Evolutionary conservation across 1,284 basidiomycete genomes (phyloP).

Genomic region (Ustilago loliicola): DNA sequence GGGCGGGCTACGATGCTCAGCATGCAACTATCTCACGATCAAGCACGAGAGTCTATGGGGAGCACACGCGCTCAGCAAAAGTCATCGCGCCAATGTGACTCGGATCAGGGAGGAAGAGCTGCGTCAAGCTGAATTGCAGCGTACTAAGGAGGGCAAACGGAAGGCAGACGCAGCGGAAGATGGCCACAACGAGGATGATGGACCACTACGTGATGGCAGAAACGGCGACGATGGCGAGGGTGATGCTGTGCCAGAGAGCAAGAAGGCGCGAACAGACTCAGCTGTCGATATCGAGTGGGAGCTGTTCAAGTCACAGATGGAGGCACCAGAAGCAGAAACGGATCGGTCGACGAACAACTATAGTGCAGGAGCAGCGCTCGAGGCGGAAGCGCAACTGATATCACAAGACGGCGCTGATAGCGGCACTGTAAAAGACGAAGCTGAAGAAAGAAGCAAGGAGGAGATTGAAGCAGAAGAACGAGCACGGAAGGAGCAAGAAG

Average conservation of each 20-base stretch:
- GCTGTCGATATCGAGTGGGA: constrained; percentile 60
- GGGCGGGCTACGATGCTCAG: constrained; percentile 52
- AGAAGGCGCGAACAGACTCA: constrained; percentile 23
- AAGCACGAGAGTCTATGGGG: constrained; percentile 63
- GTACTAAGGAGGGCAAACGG: constrained; percentile 48
- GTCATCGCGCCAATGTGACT: constrained; percentile 43
- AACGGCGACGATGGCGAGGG: not conserved
- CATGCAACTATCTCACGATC: constrained; percentile 55
- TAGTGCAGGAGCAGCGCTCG: constrained; percentile 47
- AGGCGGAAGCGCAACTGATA: constrained; percentile 55
- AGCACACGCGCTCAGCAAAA: constrained; percentile 53
- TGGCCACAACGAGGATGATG: not conserved
- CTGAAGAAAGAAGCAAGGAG: constrained; percentile 26
- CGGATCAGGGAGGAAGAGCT: constrained; percentile 35
- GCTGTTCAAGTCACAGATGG: constrained; percentile 56
- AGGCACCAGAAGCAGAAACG: constrained; percentile 8
- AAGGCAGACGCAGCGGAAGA: constrained; percentile 29
- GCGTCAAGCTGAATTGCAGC: constrained; percentile 25
- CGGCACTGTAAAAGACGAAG: constrained; percentile 10
- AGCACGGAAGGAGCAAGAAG: constrained; percentile 51
- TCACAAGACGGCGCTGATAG: not conserved
- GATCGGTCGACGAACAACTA: not conserved
- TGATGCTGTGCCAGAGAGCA: constrained; percentile 12
- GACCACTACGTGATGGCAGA: not conserved
- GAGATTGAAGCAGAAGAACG: constrained; percentile 45